Conservation (phyloP, 2,329 filamentous ascomycete genomes). For the Sarocladium brachiariae region DNA sequence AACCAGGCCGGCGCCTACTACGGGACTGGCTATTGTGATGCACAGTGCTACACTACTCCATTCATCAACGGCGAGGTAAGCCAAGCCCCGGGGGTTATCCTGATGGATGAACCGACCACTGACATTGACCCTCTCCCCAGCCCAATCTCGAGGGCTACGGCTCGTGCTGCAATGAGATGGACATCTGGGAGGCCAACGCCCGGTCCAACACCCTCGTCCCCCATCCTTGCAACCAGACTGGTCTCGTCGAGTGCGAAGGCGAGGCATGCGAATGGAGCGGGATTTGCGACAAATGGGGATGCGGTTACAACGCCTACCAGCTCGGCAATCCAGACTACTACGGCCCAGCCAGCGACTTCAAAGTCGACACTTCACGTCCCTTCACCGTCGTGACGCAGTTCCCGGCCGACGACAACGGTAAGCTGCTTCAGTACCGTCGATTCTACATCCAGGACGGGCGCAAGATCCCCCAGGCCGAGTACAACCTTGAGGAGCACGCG, state of each 20-base stretch:
- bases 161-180: constrained; percentile 48
- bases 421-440: constrained; percentile 37
- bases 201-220: constrained; percentile 38
- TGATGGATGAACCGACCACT: too few relatives aligned
- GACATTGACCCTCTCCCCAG: constrained; percentile 22
- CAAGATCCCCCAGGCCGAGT: constrained; percentile 33
- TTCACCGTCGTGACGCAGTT: constrained; percentile 47
- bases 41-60: constrained; percentile 45
- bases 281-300: constrained; percentile 38
- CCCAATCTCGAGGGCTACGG: constrained; percentile 35
- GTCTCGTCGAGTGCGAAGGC: constrained; percentile 38
- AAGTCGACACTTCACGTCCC: constrained; percentile 29
- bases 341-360: constrained; percentile 22
- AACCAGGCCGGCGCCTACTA: constrained; percentile 53
- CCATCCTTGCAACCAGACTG: constrained; percentile 39
- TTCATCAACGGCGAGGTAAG: constrained; percentile 45
- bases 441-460: constrained; percentile 43
- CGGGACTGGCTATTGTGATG: constrained; percentile 59
- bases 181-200: constrained; percentile 49
- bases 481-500: constrained; percentile 11
- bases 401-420: constrained; percentile 27
- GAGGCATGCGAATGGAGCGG: constrained; percentile 30
- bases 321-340: constrained; percentile 23
- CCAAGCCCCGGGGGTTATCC: neutral
- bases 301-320: constrained; percentile 36